phyloP scores from a whole-genome alignment of 177 flowering plant species.

The Tripterygium wilfordii region DNA sequence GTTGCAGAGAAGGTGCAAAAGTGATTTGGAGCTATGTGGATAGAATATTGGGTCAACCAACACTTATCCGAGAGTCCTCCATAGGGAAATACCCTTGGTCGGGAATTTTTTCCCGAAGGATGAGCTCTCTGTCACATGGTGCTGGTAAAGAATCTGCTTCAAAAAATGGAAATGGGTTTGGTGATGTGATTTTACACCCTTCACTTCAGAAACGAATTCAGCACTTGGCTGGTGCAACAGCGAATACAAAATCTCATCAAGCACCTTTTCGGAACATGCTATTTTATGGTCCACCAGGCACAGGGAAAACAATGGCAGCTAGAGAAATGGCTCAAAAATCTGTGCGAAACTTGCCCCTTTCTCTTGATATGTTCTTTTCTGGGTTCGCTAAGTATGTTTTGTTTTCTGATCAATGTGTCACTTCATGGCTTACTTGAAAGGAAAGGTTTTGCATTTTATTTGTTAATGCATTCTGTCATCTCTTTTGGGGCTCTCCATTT shows the following conservation, averaged over 20 bases:
- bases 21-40: constrained; percentile 95
- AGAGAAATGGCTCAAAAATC: constrained; percentile 92
- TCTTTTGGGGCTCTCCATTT: too few species aligned
- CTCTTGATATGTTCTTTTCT: neutral
- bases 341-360: constrained; percentile 38
- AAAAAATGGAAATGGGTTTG: constrained; percentile 67
- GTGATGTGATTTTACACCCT: constrained; percentile 88
- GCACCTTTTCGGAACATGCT: constrained; percentile 98
- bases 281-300: constrained; percentile 98
- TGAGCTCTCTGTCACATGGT: constrained; percentile 39
- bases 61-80: constrained; percentile 94
- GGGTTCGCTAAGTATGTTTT: too few species aligned
- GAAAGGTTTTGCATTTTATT: too few species aligned
- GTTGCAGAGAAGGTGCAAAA: constrained; percentile 90
- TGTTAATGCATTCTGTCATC: too few species aligned
- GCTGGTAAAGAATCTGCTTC: constrained; percentile 27
- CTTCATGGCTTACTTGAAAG: too few species aligned
- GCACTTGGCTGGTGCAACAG: constrained; percentile 92
- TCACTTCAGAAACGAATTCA: constrained; percentile 79
- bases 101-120: constrained; percentile 50
- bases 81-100: constrained; percentile 97
- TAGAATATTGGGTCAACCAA: constrained; percentile 96
- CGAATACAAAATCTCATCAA: constrained; percentile 89
- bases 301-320: constrained; percentile 99
- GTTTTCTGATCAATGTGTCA: too few species aligned